Conservation (phyloP, 129 eudicot species). For the Artemisia tridentata region DNA sequence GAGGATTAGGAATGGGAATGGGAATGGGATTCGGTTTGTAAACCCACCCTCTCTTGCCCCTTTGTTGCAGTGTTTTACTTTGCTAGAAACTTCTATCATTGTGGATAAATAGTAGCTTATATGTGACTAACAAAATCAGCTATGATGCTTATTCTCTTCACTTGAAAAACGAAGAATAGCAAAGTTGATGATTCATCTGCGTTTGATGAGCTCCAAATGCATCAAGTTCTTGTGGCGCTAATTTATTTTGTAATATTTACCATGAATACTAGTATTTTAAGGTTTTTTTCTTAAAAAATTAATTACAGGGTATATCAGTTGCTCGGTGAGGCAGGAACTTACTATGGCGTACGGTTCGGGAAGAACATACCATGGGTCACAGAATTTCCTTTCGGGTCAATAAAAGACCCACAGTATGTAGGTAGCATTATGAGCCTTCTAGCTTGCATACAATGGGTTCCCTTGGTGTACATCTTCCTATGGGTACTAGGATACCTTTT, state of each 20-base stretch:
- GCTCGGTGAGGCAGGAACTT: slow-evolving; percentile 90
- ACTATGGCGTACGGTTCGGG: slow-evolving; percentile 96
- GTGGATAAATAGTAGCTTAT: too few relatives aligned
- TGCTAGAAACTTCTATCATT: too few relatives aligned
- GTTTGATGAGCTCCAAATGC: neutral
- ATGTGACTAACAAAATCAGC: too few relatives aligned
- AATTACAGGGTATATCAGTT: slow-evolving; percentile 85
- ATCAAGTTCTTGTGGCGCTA: neutral
- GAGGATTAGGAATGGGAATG: too few relatives aligned
- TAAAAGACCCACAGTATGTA: slow-evolving; percentile 85
- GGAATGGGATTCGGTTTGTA: too few relatives aligned
- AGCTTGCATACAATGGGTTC: slow-evolving; percentile 85
- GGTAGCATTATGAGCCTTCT: slow-evolving; percentile 85
- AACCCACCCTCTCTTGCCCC: too few relatives aligned
- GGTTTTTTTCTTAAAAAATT: neutral
- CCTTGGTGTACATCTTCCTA: slow-evolving; percentile 62
- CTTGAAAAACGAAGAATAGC: too few relatives aligned
- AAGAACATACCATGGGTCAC: slow-evolving; percentile 93
- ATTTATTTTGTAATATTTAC: neutral
- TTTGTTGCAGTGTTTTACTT: too few relatives aligned
- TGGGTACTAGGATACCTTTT: slow-evolving; percentile 84
- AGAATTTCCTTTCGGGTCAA: slow-evolving; percentile 81
- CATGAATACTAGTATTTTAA: neutral
- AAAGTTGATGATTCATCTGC: neutral
- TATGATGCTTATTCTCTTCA: too few relatives aligned